These are phyloP conservation scores for Pythium guiyangense DNA, from an alignment of 352 stramenopile species.

Conservation along the genomic window DNA sequence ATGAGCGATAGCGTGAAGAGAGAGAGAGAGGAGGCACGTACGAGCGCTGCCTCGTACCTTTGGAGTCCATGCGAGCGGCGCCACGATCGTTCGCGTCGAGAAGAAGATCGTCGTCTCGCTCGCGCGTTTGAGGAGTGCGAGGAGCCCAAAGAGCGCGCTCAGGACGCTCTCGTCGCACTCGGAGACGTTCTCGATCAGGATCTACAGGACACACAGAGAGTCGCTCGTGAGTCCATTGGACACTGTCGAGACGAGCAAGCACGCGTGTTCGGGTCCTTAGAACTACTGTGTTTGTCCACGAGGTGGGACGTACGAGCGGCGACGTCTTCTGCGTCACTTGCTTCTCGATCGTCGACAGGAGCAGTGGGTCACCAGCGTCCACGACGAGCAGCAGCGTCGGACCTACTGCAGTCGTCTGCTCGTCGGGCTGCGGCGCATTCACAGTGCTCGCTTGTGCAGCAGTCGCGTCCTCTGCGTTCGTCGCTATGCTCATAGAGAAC, in stretches of 20 bases:
- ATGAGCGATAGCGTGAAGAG: neutral
- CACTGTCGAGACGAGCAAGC: too few relatives aligned
- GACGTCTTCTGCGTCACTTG: slow-evolving; percentile 28
- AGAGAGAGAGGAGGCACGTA: neutral
- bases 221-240: too few relatives aligned
- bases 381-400: slow-evolving; percentile 19
- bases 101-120: slow-evolving; percentile 40
- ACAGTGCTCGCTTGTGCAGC: neutral
- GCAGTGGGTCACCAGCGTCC: slow-evolving; percentile 38
- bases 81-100: slow-evolving; percentile 25
- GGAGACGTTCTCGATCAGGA: slow-evolving; percentile 43
- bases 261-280: too few relatives aligned
- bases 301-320: slow-evolving; percentile 14
- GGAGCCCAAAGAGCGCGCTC: slow-evolving; percentile 31
- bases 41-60: slow-evolving; percentile 25
- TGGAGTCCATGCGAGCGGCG: slow-evolving; percentile 32
- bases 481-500: neutral
- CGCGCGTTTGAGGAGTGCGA: slow-evolving; percentile 33
- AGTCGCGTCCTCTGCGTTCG: neutral
- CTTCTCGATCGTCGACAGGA: slow-evolving; percentile 35
- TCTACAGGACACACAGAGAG: slow-evolving; percentile 19
- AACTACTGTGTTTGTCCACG: too few relatives aligned
- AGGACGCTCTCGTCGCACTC: slow-evolving; percentile 36
- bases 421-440: slow-evolving; percentile 5
- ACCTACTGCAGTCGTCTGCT: neutral